Evolutionary conservation across 1,139 yeast genomes (phyloP), one percentile per base, ranked within the genome.

Genomic region (Diutina ranongensis): DNA sequence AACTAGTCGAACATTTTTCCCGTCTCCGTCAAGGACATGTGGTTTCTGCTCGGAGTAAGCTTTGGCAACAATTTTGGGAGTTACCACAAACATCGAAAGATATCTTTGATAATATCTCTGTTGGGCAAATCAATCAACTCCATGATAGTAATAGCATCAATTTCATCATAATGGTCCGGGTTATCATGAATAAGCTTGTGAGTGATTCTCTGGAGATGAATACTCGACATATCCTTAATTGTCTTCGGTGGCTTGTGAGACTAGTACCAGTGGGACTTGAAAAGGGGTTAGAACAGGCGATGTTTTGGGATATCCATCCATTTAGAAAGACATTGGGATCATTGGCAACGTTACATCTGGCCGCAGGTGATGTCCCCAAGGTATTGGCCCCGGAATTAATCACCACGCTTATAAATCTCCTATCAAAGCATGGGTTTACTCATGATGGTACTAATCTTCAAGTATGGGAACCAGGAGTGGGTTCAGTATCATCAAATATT

Each of bases 401-500:
- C 7, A 12, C 16, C 5, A 32, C 16, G 10, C 35, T 40, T 2
- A 13, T 40, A 2, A 25, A 21, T 7, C 22, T 40, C 3, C 25
- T 40, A 5, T 16, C 18, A 18, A 16, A 13, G 15, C 44, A 31
- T 19, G 44, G 35, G 3, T 40, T 40, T 12, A 40, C 44, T 18
- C 46, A 53, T 16, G 47, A 52, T 22, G 28, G 21, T 16, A 27
- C 12, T 10, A 16, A 7, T 15, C 19, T 18, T 4, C 20, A 16
- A 15, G 49, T 81, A 2, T 85, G 94, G 95, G 94, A 84, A 54
- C 78, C 85, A 0, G 95, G 95, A 2, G 71, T 86, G 38, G 94
- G 88, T 19, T 25, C 20, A 9, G 31, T 25, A 3, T n/a, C 15
- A 7, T 8, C 42, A 3, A 8, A 8, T 9, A 16, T n/a, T 16